Evolutionary conservation across 2,329 filamentous ascomycete species (phyloP), one percentile per base, ranked within the genome.

Genomic region (Alternaria sp.): DNA sequence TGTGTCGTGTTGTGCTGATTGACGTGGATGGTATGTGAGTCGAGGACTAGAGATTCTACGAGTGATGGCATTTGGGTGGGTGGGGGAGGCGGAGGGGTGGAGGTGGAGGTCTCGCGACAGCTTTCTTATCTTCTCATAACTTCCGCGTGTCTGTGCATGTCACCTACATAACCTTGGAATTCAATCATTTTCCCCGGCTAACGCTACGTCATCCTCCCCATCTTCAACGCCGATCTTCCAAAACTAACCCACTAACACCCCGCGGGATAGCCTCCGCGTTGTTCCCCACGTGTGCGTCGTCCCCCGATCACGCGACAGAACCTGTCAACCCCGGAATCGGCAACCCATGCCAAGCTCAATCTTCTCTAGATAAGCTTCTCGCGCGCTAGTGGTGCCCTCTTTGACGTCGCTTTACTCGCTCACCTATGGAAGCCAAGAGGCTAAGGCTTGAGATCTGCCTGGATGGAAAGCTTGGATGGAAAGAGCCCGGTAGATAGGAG

Each of bases 341-440:
- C 11, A 3, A 55, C 15, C 20, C 3, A 28, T 20, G 54, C 63
- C 63, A 62, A 65, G 63, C 26, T 25, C 37, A n/a, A 6, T 5
- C 2, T 6, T 23, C 12, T 15, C 15, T 3, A 58, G 55, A 65
- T 65, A 65, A 65, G 63, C 63, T 50, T 57, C 33, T 50, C 26
- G 25, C 18, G 30, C 51, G 9, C 59, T 37, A 62, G 43, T 62
- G 63, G 55, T 55, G 37, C 58, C 59, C 37, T 33, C 59, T 25
- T 51, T 37, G 3, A 5, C 25, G n/a, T 51, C 30, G 10, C 5
- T 46, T 15, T 7, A 15, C 21, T 18, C 25, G 14, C 28, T 23
- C 41, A 56, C 15, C 12, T 14, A 45, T 33, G 7, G 18, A 6
- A 26, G 3, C 44, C 50, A 65, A 65, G 63, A 45, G 11, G 37